Evolutionary conservation across 139 green algal genomes (phyloP), one percentile per base, ranked within the genome.

Genomic region (Edaphochlamys debaryana): DNA sequence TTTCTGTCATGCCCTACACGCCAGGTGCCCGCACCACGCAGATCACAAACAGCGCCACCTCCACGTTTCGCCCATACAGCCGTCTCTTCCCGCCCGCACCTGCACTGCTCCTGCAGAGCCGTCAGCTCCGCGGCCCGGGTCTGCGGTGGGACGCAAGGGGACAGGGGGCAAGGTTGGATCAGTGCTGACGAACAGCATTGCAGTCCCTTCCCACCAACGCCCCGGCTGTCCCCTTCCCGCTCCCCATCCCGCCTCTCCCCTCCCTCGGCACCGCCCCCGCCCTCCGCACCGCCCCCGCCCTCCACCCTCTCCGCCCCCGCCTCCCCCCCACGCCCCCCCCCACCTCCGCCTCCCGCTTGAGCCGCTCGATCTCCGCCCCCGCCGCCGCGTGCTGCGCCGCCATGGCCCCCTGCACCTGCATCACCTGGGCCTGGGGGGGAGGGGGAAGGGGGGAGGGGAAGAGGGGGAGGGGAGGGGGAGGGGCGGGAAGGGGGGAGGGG

Each of bases 351-450:
- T 64, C 76, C 32, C 42, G 15, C 40, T 63, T 30, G 40, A 82
- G 63, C 41, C 76, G 62, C 62, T 82, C 76, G 1, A 74, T 64
- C 76, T 82, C 76, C 32, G 63, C 76, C 23, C 63, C 76, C 76
- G 76, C 76, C 32, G 76, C 76, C 42, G 63, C 63, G 62, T 64
- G 42, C 41, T 69, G 67, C 5, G 83, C 85, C 56, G 79, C 71
- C 64, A 86, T 64, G 60, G 76, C 77, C 30, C 50, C 36, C 52
- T 89, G 85, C 52, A 89, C 64, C 67, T 85, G 79, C 79, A 78
- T 69, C 67, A 85, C 67, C 67, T 85, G 79, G 52, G 67, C 67
- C 79, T 84, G 50, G 13, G 37, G 4, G 20, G 48, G 48, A 23
- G 48, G 37, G 2, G 42, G 42, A 30, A 6, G 7, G 41, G 42